A percentile compares a stretch with the other conserved stretches of the same genome.
phyloP scores from a whole-genome alignment of 371 early-diverging fungal species.

The Smittium mucronatum region DNA sequence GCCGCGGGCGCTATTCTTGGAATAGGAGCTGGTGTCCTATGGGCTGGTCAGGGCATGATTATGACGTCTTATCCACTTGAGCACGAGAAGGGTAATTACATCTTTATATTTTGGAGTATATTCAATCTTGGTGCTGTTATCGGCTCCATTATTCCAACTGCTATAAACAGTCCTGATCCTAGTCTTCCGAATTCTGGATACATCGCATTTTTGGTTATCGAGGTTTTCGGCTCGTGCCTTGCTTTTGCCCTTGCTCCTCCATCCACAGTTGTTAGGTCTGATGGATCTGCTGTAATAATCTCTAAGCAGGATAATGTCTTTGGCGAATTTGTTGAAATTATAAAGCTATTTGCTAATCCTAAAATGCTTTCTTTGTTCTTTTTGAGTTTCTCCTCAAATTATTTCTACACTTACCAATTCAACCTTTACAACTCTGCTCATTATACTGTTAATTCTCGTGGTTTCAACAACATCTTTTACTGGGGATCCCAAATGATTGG shows the following conservation, averaged over 20 bases:
- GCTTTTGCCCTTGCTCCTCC: conserved; percentile 44
- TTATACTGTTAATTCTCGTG: conserved; percentile 45
- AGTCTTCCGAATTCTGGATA: conserved; percentile 46
- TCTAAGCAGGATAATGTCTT: conserved; percentile 17
- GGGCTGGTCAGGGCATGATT: conserved; percentile 69
- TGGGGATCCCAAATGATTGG: conserved; percentile 57
- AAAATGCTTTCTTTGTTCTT: conserved; percentile 47
- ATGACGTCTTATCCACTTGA: conserved; percentile 70
- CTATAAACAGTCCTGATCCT: conserved; percentile 29
- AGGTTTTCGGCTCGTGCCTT: conserved; percentile 43
- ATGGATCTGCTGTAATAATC: conserved; percentile 47
- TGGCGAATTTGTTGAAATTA: conserved; percentile 41
- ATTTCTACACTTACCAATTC: conserved; percentile 62
- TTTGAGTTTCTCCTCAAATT: conserved; percentile 59
- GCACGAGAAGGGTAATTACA: conserved; percentile 56
- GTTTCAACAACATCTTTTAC: conserved; percentile 49
- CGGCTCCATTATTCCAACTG: conserved; percentile 55
- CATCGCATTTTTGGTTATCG: conserved; percentile 48
- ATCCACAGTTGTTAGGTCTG: conserved; percentile 40
- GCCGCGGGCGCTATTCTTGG: conserved; percentile 40
- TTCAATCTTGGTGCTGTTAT: conserved; percentile 69
- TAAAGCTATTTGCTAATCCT: conserved; percentile 50
- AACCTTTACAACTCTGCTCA: conserved; percentile 23
- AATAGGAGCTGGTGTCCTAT: conserved; percentile 39
- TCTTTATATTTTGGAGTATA: conserved; percentile 68